These are phyloP conservation scores for Lachancea fermentati DNA, from an alignment of 805 yeast genomes.

Conservation along the genomic window DNA sequence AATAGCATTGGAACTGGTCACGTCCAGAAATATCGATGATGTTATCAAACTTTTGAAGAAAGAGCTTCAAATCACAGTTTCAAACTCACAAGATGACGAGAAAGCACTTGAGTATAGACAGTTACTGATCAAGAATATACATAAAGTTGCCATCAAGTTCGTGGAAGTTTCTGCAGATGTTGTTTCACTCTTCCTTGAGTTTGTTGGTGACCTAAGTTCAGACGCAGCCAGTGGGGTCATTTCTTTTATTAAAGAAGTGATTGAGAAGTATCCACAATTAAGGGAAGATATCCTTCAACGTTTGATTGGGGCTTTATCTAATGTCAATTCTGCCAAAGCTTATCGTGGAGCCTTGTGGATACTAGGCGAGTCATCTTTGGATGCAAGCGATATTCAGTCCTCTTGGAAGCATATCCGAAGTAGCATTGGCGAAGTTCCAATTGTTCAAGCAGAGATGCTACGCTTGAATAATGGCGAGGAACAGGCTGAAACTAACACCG, in stretches of 20 bases:
- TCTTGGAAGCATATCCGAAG: constrained; percentile 85
- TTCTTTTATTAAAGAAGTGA: constrained; percentile 87
- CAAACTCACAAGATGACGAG: constrained; percentile 57
- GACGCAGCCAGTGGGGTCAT: constrained; percentile 85
- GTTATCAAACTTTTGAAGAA: constrained; percentile 88
- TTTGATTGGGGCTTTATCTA: constrained; percentile 55
- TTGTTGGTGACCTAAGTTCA: constrained; percentile 77
- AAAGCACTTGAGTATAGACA: constrained; percentile 83
- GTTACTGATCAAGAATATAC: constrained; percentile 79
- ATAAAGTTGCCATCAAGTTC: constrained; percentile 79
- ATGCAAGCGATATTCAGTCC: constrained; percentile 63
- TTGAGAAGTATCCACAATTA: constrained; percentile 82
- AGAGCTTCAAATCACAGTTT: constrained; percentile 73
- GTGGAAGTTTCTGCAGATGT: constrained; percentile 89
- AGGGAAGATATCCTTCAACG: constrained; percentile 59
- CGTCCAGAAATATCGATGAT: constrained; percentile 88
- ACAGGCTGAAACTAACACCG: constrained; percentile 27
- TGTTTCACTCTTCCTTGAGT: constrained; percentile 80
- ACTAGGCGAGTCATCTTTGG: constrained; percentile 82
- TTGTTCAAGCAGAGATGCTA: constrained; percentile 65
- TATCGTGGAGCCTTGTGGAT: constrained; percentile 94
- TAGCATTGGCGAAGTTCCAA: constrained; percentile 87
- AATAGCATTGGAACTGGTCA: constrained; percentile 72
- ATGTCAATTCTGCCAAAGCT: constrained; percentile 80
- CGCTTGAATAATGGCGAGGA: constrained; percentile 35